Base-by-base conservation (phyloP, 139 green algal species). In the Chlamydomonas sphaeroides region DNA sequence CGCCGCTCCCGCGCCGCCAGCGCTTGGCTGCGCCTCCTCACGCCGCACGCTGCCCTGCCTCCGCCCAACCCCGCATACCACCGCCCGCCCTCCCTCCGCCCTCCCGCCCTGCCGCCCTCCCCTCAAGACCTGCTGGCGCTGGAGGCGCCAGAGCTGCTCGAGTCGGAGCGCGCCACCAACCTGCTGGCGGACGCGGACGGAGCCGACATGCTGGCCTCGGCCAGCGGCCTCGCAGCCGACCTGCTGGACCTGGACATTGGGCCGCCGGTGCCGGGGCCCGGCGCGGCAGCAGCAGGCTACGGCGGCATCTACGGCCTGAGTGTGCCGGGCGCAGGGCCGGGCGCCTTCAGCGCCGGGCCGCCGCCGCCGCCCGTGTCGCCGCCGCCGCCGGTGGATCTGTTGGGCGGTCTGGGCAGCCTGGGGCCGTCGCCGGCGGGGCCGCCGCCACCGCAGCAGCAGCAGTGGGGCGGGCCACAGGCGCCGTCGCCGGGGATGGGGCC, bases 141-240 rank as follows among this genome's bases (percentile, higher is more conserved):
- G 33, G 72, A 86, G 41, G 74, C 51, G 18, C 83, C 65, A 11
- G 77, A 83, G 62, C 80, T 77, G 61, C 41, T 74, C 18, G 72
- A 32, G 10, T 85, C 91, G 7, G 89, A 94, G 48, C 67, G 88
- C 10, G 73, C 79, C 39, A 93, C 88, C 59, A 91, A 88, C 72
- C 84, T 94, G 78, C 84, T 93, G 73, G 87, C 72, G 25, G 83
- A 87, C 33, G 57, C 80, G 41, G 84, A 91, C 66, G 79, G 82
- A 48, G 62, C 85, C 35, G 81, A 92, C 41, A 74, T 84, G 30
- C 2, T 15, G 33, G 36, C 51, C 4, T 6, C n/a, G 42, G 61
- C n/a, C 25, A 39, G 61, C n/a, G 61, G 74, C 30, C 18, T 30
- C 41, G 42, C 38, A 3, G 41, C 57, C n/a, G 88, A 85, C 53